A percentile compares a stretch with the other conserved stretches of the same genome.
These are phyloP conservation scores for Dictyostelium citrinum DNA, from an alignment of 78 protist species.

Conservation along the genomic window DNA sequence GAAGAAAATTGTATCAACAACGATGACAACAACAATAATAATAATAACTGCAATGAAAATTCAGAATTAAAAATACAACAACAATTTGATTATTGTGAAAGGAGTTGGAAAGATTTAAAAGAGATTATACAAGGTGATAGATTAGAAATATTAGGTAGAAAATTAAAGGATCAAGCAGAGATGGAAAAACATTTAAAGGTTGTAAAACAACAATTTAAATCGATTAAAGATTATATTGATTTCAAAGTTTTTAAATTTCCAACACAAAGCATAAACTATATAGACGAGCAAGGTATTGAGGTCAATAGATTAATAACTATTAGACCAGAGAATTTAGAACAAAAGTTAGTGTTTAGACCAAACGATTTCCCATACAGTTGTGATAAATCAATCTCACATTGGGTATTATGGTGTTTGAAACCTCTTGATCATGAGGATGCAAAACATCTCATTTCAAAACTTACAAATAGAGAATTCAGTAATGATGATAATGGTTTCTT, in stretches of 20 bases:
- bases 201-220: not conserved
- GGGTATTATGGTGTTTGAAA: constrained; percentile 58
- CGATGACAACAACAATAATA: not conserved
- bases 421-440: constrained; percentile 47
- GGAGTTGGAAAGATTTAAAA: constrained; percentile 47
- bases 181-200: constrained; percentile 7
- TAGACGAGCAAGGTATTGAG: not conserved
- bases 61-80: not conserved
- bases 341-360: constrained; percentile 27
- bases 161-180: not conserved
- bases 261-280: not conserved
- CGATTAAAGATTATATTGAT: constrained; percentile 31
- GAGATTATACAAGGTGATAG: constrained; percentile 10
- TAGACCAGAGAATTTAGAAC: not conserved
- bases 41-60: not conserved
- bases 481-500: constrained; percentile 15
- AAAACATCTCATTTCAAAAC: not conserved
- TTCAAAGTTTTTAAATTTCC: constrained; percentile 25
- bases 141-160: constrained; percentile 33
- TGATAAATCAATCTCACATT: constrained; percentile 5
- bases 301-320: not conserved
- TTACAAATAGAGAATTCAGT: not conserved
- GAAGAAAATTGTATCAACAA: not conserved
- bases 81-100: not conserved
- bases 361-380: constrained; percentile 68